These are phyloP conservation scores for Ichthyophthirius multifiliis DNA, from an alignment of 169 alveolate genomes.

Conservation along the genomic window DNA sequence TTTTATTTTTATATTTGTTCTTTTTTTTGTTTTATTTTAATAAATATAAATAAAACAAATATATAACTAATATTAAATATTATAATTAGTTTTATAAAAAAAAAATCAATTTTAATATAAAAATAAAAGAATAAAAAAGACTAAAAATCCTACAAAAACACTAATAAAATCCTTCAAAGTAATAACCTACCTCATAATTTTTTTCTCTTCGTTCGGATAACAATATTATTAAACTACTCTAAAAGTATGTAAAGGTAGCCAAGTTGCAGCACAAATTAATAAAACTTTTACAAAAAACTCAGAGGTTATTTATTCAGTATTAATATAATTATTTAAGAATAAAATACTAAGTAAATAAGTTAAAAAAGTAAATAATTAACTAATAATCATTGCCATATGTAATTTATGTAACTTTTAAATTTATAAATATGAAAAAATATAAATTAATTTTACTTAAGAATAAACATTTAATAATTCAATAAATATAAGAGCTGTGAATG, in stretches of 20 bases:
- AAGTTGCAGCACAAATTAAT: conserved; percentile 38
- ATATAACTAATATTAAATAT: not conserved
- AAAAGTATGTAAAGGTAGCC: conserved; percentile 57
- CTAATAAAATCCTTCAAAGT: not conserved
- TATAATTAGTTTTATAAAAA: not conserved
- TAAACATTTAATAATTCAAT: conserved; percentile 67
- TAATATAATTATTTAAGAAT: conserved; percentile 49
- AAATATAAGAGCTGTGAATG: conserved; percentile 66
- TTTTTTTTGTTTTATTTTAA: too few species aligned
- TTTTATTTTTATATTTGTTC: too few species aligned
- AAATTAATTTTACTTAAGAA: conserved; percentile 42
- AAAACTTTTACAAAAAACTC: conserved; percentile 46
- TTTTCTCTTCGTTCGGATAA: not conserved
- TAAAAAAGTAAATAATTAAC: conserved; percentile 43
- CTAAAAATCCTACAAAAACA: not conserved
- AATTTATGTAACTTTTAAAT: conserved; percentile 15
- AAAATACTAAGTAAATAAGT: conserved; percentile 53
- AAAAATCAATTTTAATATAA: not conserved
- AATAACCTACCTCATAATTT: not conserved
- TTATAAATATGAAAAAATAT: not conserved
- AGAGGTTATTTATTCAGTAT: conserved; percentile 36
- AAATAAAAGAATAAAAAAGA: not conserved
- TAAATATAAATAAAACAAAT: too few species aligned
- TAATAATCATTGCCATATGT: conserved; percentile 42
- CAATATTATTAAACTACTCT: not conserved